Evolutionary conservation across 1,139 yeast species (phyloP).

Genomic region (Nematodospora anomalae): DNA sequence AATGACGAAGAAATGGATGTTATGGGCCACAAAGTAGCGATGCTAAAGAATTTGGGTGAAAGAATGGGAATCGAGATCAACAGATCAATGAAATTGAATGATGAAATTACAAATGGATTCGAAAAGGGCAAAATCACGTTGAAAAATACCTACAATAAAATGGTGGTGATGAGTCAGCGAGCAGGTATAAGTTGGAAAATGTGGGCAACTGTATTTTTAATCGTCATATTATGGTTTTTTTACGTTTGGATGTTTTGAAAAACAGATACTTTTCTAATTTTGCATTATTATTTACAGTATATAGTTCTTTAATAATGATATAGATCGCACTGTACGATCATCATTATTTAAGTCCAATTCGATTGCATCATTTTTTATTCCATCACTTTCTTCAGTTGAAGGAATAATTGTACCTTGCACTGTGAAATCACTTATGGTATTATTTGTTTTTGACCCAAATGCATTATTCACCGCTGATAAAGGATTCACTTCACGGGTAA

Average conservation of each 20-base stretch:
- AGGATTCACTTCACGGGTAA: slow-evolving; percentile 14
- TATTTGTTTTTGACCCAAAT: slow-evolving; percentile 14
- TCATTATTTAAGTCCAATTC: slow-evolving; percentile 1
- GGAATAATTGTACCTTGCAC: slow-evolving; percentile 15
- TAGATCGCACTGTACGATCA: slow-evolving; percentile 4
- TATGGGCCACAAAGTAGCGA: slow-evolving; percentile 68
- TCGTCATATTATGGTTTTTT: slow-evolving; percentile 68
- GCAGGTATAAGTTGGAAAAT: slow-evolving; percentile 80
- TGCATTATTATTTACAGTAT: slow-evolving; percentile 5
- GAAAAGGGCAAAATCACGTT: slow-evolving; percentile 47
- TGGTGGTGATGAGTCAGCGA: slow-evolving; percentile 79
- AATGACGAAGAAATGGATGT: slow-evolving; percentile 72
- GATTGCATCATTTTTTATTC: slow-evolving; percentile 1
- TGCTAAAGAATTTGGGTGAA: slow-evolving; percentile 68
- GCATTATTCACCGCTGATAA: slow-evolving; percentile 16
- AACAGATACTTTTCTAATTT: neutral
- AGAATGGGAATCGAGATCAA: slow-evolving; percentile 86
- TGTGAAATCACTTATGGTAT: slow-evolving; percentile 9
- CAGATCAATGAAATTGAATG: slow-evolving; percentile 63
- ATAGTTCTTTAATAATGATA: slow-evolving; percentile 11
- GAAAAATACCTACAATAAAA: slow-evolving; percentile 67
- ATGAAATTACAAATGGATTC: slow-evolving; percentile 50
- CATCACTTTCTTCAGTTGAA: slow-evolving; percentile 1
- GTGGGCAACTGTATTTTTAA: slow-evolving; percentile 68
- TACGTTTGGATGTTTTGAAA: slow-evolving; percentile 73